Base-by-base conservation (phyloP, 208 protist species). In the Herpetomonas samuelpessoai region DNA sequence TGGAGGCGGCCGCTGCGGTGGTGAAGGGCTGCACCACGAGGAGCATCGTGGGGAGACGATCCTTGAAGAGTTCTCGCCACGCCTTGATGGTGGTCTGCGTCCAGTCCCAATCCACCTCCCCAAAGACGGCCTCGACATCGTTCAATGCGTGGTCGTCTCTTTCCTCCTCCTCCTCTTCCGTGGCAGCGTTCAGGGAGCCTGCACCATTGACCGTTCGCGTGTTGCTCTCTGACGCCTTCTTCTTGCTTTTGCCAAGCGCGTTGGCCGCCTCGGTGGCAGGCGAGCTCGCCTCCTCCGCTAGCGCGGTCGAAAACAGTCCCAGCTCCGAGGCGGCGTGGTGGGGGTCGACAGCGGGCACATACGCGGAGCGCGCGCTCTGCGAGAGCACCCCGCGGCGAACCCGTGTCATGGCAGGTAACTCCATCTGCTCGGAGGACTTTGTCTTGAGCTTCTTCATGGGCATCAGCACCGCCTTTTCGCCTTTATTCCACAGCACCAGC, bases 91-190 rank as follows among this genome's bases (percentile, higher is more conserved):
- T 76, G 30, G 59, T 26, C 59, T 87, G 74, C 19, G 92, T 83
- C 88, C 88, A 95, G 67, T 71, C 72, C 85, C 88, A 92, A 66
- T 95, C 88, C 57, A 95, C 73, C 1, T 50, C 54, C 54, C 85
- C 84, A 64, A 95, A 95, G 21, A 87, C 66, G 0, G 46, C 64
- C 62, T 83, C 83, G 57, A 88, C 63, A 63, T 83, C 76, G 68
- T 35, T 31, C 51, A 65, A 51, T 65, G 54, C 56, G 21, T 44
- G 62, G 39, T 66, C 71, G 31, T 54, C 54, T 18, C 75, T 59
- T 14, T 73, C 62, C 1, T 66, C 30, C 28, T 45, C 53, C 19
- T 53, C 35, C 38, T 41, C 29, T 21, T 53, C 30, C 18, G 6
- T 27, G 35, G 39, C 18, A 19, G 28, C 24, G 22, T 26, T 35